These are phyloP conservation scores for Suillus paluster DNA, from an alignment of 768 basidiomycete genomes.

Conservation along the genomic window DNA sequence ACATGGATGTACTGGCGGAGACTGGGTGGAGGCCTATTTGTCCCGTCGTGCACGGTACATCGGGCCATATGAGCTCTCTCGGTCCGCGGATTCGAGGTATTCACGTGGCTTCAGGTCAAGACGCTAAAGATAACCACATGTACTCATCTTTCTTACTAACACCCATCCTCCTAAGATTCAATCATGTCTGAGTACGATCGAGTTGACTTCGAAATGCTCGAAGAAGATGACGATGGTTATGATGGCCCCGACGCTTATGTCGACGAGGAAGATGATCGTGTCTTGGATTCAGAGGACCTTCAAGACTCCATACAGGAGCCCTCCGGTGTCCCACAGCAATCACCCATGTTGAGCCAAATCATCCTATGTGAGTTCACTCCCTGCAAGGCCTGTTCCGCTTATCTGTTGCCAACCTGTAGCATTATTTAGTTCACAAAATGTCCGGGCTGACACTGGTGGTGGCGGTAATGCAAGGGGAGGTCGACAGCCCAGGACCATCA, in stretches of 20 bases:
- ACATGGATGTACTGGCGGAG: neutral
- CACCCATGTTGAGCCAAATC: constrained; percentile 28
- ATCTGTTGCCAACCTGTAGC: constrained; percentile 19
- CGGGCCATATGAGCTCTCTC: neutral
- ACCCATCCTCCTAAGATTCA: neutral
- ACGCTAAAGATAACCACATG: neutral
- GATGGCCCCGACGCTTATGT: constrained; percentile 40
- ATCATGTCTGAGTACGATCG: constrained; percentile 28
- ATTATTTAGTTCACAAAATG: constrained; percentile 32
- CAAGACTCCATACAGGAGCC: constrained; percentile 7
- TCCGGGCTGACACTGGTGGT: constrained; percentile 17
- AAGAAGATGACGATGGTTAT: constrained; percentile 37
- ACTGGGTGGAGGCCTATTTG: neutral
- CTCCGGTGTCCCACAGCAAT: neutral
- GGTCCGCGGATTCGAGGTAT: neutral
- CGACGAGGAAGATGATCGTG: constrained; percentile 36
- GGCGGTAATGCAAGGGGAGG: constrained; percentile 4
- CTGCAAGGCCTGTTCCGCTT: constrained; percentile 1
- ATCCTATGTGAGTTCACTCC: constrained; percentile 30
- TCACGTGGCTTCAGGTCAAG: neutral
- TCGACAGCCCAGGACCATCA: constrained; percentile 16
- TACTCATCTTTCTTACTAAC: constrained; percentile 7
- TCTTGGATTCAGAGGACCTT: constrained; percentile 37
- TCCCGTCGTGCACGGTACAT: neutral
- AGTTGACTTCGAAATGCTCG: constrained; percentile 20